Conservation (phyloP, 257 asterid genomes). For the Solanum lignicaule region DNA sequence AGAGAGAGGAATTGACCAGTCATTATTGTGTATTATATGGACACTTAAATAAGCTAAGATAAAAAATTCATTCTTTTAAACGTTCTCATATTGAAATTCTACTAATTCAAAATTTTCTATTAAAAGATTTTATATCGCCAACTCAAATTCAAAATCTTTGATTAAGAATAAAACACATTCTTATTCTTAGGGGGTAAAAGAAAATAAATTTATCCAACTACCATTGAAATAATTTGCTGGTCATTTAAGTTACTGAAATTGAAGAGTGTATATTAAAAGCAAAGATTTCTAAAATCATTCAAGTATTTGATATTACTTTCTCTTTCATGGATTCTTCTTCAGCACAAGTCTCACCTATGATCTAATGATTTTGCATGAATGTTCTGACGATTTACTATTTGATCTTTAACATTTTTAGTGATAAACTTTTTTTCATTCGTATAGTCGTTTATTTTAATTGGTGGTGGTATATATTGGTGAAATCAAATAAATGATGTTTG, state of each 20-base stretch:
- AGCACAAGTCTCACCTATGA: background rate
- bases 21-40: constrained; percentile 6
- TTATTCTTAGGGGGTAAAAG: background rate
- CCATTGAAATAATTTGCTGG: background rate
- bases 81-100: too few species aligned
- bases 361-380: background rate
- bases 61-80: background rate
- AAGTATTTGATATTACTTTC: background rate
- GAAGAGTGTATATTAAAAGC: constrained; percentile 1
- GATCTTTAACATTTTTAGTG: background rate
- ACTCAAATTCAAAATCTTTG: too few species aligned
- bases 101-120: too few species aligned
- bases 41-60: background rate
- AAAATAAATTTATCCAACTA: background rate
- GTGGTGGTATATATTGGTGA: too few species aligned
- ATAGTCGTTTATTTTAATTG: background rate
- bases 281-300: background rate
- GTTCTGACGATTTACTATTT: background rate
- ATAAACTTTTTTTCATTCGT: background rate
- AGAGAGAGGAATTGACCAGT: background rate
- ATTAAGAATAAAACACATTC: too few species aligned
- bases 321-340: background rate
- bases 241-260: background rate
- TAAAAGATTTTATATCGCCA: too few species aligned
- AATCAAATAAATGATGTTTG: too few species aligned